Conservation (phyloP, 371 early-diverging fungal genomes). For the Capillidium heterosporum region DNA sequence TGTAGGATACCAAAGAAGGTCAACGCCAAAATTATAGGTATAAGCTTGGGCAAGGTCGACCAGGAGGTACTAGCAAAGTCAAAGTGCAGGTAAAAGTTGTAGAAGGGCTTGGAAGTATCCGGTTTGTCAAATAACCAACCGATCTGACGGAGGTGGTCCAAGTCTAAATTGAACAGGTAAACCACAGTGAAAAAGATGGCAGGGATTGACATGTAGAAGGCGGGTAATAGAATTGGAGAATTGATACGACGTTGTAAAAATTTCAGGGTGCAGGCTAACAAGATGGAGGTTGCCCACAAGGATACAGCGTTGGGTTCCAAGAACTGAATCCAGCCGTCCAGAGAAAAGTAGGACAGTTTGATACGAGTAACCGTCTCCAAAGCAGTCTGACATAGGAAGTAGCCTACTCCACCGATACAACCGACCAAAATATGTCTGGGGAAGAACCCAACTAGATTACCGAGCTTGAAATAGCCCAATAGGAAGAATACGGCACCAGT, state of each 20-base stretch:
- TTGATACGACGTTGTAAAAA: conserved; percentile 15
- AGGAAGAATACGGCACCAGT: conserved; percentile 74
- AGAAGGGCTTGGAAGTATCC: conserved; percentile 51
- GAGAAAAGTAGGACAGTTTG: conserved; percentile 4
- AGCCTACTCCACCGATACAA: conserved; percentile 84
- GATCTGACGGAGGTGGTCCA: conserved; percentile 39
- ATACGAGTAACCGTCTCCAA: conserved; percentile 44
- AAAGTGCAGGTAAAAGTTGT: conserved; percentile 70
- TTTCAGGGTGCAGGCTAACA: conserved; percentile 6
- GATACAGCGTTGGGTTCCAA: conserved; percentile 5
- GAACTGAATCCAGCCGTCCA: conserved; percentile 1
- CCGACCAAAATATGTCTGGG: conserved; percentile 91
- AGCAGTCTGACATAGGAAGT: conserved; percentile 82
- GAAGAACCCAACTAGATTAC: conserved; percentile 73
- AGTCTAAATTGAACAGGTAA: conserved; percentile 30
- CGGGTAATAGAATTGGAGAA: conserved; percentile 65
- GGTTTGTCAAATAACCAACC: conserved; percentile 83
- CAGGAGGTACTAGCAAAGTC: conserved; percentile 20
- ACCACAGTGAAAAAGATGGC: conserved; percentile 50
- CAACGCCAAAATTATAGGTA: conserved; percentile 82
- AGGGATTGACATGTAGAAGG: conserved; percentile 69
- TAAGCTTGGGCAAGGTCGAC: conserved; percentile 46
- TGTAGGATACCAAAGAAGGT: conserved; percentile 91
- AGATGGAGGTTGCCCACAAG: conserved; percentile 9
- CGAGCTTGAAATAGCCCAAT: conserved; percentile 64